These are phyloP conservation scores for Trichoderma sp. DNA, from an alignment of 2,329 filamentous ascomycete species.

Conservation along the genomic window DNA sequence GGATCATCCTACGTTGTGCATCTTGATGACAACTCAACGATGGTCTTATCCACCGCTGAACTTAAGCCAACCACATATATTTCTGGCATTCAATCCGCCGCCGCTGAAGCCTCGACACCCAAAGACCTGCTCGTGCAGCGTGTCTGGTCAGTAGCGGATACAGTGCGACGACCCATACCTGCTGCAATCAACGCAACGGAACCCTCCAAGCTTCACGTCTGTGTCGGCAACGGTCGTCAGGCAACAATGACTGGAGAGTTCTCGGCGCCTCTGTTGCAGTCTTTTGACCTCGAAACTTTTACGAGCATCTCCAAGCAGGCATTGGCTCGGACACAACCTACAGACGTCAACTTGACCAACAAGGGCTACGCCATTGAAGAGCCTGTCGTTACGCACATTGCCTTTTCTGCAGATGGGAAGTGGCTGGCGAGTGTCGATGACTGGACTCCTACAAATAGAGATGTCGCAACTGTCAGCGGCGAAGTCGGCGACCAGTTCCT, in stretches of 20 bases:
- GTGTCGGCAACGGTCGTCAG: conserved; percentile 64
- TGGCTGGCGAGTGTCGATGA: conserved; percentile 94
- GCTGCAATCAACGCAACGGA: conserved; percentile 63
- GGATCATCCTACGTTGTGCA: conserved; percentile 83
- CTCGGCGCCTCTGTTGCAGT: conserved; percentile 69
- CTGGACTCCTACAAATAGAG: conserved; percentile 74
- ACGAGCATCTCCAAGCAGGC: conserved; percentile 84
- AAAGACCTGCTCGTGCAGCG: conserved; percentile 57
- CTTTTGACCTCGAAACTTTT: conserved; percentile 79
- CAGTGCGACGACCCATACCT: conserved; percentile 54
- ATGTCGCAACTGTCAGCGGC: conserved; percentile 54
- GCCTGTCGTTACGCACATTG: conserved; percentile 73
- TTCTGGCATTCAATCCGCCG: conserved; percentile 73
- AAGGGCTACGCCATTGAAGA: conserved; percentile 72
- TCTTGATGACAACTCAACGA: conserved; percentile 87
- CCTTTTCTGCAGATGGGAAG: conserved; percentile 75
- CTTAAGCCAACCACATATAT: conserved; percentile 82
- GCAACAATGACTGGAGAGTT: conserved; percentile 53
- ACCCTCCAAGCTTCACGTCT: conserved; percentile 66
- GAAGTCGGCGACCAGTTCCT: conserved; percentile 48
- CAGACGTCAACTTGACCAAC: conserved; percentile 73
- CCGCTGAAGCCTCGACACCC: conserved; percentile 51
- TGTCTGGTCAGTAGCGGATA: conserved; percentile 47
- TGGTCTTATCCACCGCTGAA: conserved; percentile 88
- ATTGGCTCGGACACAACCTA: conserved; percentile 82